A percentile compares a stretch with the other conserved stretches of the same genome.
Conservation (phyloP, 495 filamentous ascomycete genomes). For the Xanthoparmelia taractica region DNA sequence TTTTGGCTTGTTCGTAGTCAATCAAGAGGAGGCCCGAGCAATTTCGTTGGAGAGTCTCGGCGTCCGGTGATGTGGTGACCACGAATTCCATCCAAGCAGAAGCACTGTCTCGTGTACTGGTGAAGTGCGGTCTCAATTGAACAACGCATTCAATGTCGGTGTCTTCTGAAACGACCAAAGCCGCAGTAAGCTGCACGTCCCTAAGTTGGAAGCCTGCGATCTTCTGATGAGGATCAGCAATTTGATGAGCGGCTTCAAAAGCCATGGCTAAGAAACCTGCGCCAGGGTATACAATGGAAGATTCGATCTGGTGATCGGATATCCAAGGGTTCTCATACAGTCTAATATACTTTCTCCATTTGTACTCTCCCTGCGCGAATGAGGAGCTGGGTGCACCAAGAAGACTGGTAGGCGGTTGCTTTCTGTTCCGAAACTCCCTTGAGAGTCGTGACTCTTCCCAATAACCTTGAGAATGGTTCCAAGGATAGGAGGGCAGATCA, state of each 20-base stretch:
- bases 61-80: constrained; percentile 9
- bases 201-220: constrained; percentile 25
- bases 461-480: constrained; percentile 27
- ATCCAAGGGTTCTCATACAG: constrained; percentile 28
- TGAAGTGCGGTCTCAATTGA: constrained; percentile 24
- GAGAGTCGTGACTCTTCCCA: constrained; percentile 24
- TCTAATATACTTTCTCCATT: constrained; percentile 31
- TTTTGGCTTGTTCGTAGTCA: constrained; percentile 24
- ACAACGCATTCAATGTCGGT: constrained; percentile 15
- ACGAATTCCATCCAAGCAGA: constrained; percentile 13
- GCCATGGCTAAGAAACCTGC: constrained; percentile 26
- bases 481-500: constrained; percentile 41
- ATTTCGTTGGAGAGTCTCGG: constrained; percentile 13
- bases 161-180: constrained; percentile 28
- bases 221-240: constrained; percentile 15
- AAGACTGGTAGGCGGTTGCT: constrained; percentile 19
- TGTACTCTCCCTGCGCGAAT: constrained; percentile 19
- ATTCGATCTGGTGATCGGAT: constrained; percentile 25
- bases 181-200: constrained; percentile 28
- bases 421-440: constrained; percentile 30
- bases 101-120: neutral
- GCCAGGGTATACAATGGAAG: constrained; percentile 21
- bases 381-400: constrained; percentile 25
- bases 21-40: constrained; percentile 19
- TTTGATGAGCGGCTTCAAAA: constrained; percentile 27